These are phyloP conservation scores for Monilinia fructicola DNA, from an alignment of 2,329 filamentous ascomycete genomes.

Conservation along the genomic window DNA sequence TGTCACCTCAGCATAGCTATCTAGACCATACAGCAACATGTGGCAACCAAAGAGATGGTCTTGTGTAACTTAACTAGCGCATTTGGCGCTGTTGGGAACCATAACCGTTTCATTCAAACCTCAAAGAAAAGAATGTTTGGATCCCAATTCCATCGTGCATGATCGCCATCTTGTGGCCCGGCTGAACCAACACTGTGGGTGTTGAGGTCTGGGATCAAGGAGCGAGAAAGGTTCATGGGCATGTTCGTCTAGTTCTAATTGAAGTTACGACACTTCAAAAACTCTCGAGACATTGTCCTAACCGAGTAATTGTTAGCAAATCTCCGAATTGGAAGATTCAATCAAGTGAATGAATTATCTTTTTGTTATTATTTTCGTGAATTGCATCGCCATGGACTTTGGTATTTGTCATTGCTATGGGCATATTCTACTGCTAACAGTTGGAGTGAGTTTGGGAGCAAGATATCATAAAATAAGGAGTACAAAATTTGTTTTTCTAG, in stretches of 20 bases:
- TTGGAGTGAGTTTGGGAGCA: not conserved
- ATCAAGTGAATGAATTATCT: not conserved
- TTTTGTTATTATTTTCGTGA: conserved; percentile 3
- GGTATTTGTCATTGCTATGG: conserved; percentile 1
- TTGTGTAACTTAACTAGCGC: not conserved
- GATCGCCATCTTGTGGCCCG: conserved; percentile 6
- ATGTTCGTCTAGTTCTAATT: too few species aligned
- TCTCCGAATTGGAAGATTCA: not conserved
- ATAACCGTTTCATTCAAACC: conserved; percentile 9
- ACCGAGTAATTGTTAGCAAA: not conserved
- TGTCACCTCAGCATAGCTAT: not conserved
- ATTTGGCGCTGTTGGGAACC: conserved; percentile 1
- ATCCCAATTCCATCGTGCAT: conserved; percentile 10
- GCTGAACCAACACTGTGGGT: conserved; percentile 3
- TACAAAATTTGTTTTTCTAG: conserved; percentile 7
- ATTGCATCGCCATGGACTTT: not conserved
- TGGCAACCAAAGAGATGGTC: not conserved
- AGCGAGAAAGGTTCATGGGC: not conserved
- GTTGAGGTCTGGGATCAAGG: conserved; percentile 12
- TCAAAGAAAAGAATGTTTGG: not conserved
- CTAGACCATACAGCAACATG: not conserved
- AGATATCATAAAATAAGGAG: not conserved
- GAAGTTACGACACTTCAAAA: not conserved
- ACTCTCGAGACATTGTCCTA: not conserved
- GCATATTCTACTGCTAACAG: not conserved